These are phyloP conservation scores for Orbilia javanica DNA, from an alignment of 2,329 filamentous ascomycete species.

Conservation along the genomic window DNA sequence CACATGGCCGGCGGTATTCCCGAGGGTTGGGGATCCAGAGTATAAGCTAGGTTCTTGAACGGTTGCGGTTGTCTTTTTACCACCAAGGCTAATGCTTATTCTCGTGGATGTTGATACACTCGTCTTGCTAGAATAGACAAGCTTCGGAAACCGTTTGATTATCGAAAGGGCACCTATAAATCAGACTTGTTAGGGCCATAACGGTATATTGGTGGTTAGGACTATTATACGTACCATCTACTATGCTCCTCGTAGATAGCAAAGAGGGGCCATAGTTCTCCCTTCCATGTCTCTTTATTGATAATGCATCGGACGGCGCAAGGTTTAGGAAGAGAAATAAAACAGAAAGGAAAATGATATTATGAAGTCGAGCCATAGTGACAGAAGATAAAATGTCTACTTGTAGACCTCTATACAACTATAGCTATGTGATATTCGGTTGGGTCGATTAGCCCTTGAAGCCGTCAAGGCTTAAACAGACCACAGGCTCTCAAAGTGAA, in stretches of 20 bases:
- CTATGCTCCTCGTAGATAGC: neutral
- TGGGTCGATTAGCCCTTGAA: neutral
- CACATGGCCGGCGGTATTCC: constrained; percentile 42
- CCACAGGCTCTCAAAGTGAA: neutral
- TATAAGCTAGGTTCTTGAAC: constrained; percentile 34
- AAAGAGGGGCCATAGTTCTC: neutral
- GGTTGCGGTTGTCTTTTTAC: constrained; percentile 22
- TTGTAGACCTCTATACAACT: constrained; percentile 1
- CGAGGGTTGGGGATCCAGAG: constrained; percentile 36
- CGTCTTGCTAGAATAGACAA: constrained; percentile 21
- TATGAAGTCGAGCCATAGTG: constrained; percentile 16
- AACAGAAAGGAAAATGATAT: constrained; percentile 8
- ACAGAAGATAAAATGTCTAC: neutral
- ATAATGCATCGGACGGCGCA: constrained; percentile 2
- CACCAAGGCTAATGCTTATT: constrained; percentile 27
- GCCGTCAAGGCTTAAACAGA: constrained; percentile 2
- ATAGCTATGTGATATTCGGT: neutral
- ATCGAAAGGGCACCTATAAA: constrained; percentile 11
- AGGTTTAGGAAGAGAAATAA: constrained; percentile 15
- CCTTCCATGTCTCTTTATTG: constrained; percentile 17
- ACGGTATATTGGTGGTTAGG: neutral
- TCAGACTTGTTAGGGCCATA: neutral
- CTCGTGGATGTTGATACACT: constrained; percentile 30
- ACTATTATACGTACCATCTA: constrained; percentile 6
- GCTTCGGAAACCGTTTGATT: constrained; percentile 21